Conservation (phyloP, 1,284 basidiomycete species). For the Rhodotorula sp. region DNA sequence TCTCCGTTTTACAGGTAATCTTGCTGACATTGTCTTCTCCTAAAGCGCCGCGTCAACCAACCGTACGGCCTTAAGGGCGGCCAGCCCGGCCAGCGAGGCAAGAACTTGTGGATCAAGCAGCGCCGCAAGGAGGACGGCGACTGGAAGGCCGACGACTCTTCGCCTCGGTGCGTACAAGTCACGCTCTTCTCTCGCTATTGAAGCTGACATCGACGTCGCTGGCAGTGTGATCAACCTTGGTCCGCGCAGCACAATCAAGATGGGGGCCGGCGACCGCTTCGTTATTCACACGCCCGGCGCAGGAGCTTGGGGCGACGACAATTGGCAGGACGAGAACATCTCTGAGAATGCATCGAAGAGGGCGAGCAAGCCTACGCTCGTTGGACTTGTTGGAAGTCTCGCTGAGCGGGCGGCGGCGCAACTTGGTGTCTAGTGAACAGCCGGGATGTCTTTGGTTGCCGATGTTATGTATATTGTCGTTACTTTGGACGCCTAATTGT, state of each 20-base stretch:
- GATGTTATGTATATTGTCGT: not conserved
- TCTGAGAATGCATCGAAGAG: not conserved
- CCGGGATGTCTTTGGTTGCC: too few species aligned
- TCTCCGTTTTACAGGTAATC: not conserved
- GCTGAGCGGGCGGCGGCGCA: constrained; percentile 29
- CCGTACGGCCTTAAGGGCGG: constrained; percentile 92
- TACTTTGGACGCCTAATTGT: not conserved
- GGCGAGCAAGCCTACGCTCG: constrained; percentile 49
- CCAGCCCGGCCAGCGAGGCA: constrained; percentile 68
- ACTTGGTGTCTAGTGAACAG: constrained; percentile 13
- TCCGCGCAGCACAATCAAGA: constrained; percentile 81
- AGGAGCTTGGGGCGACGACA: constrained; percentile 37
- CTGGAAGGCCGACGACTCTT: constrained; percentile 12
- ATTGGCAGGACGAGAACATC: not conserved
- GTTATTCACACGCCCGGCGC: constrained; percentile 88
- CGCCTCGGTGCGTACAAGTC: constrained; percentile 35
- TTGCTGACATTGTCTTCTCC: constrained; percentile 26
- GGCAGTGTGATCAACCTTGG: constrained; percentile 79
- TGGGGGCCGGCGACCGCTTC: constrained; percentile 78
- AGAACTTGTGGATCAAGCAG: constrained; percentile 87
- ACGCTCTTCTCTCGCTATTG: constrained; percentile 26
- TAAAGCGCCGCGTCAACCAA: constrained; percentile 76
- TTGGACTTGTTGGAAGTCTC: constrained; percentile 24
- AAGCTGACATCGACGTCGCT: constrained; percentile 19
- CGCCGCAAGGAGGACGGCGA: constrained; percentile 59